Evolutionary conservation across 2,329 filamentous ascomycete genomes (phyloP), one percentile per base, ranked within the genome.

Genomic region (Lomentospora prolificans): DNA sequence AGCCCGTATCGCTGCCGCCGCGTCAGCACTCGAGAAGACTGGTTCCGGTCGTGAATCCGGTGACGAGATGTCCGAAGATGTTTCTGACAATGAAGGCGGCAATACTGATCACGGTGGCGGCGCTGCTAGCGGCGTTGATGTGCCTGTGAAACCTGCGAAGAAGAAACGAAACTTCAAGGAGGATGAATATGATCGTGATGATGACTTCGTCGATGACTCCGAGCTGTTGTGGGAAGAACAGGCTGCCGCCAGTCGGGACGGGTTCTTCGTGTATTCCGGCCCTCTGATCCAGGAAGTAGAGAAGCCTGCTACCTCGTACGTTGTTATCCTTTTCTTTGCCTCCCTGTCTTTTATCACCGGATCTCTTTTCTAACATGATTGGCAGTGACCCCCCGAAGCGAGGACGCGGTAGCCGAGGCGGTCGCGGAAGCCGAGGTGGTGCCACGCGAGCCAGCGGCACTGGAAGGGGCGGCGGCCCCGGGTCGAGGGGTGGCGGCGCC

Each of bases 181-280:
- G 67, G 86, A 95, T 69, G 85, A 91, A 63, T 91, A 91, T 64
- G 88, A 92, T 65, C 86, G 87, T 64, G 85, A 88, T 51, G 88
- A 91, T 64, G 87, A 86, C 55, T 92, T 92, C 70, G 83, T 92
- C 56, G 94, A 99, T 64, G 94, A 99, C 66, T 95, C 90, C 1
- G 94, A 99, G 68, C 70, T 96, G 66, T 78, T 95, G 0, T 97
- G 92, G 92, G 90, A 97, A 70, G 90, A 95, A 65, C 89, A 95
- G 67, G 92, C 92, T 5, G 90, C 92, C 3, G 91, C 94, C 50
- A 92, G 89, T 61, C 89, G 92, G 63, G 94, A 97, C 67, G 94
- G 94, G 1, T 99, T 97, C 74, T 99, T 97, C 67, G 94, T 99
- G 1, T 99, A 96, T 70, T 95, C 89, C 58, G 94, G 94, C 3